These are phyloP conservation scores for Nematocida major DNA, from an alignment of 371 early-diverging fungal genomes.

Conservation along the genomic window DNA sequence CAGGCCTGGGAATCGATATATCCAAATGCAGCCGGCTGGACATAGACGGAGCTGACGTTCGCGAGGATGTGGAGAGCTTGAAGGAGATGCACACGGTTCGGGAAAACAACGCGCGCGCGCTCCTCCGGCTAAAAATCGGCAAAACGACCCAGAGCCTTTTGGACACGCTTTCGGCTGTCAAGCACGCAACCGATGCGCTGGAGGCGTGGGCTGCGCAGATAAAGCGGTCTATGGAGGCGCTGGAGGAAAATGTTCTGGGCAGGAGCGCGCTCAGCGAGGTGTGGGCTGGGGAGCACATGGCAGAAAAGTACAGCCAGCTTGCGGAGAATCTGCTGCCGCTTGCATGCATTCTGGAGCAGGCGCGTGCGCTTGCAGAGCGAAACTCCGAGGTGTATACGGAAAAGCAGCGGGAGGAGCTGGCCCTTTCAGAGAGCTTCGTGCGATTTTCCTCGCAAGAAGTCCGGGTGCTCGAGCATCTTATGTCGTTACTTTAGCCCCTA, in stretches of 20 bases:
- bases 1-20: not conserved
- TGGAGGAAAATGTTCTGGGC: not conserved
- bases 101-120: not conserved
- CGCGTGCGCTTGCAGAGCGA: not conserved
- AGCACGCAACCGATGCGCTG: not conserved
- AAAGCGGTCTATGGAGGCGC: not conserved
- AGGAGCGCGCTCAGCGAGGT: not conserved
- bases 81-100: not conserved
- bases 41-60: not conserved
- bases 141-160: not conserved
- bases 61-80: not conserved
- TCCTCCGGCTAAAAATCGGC: constrained; percentile 2
- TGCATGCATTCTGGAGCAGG: not conserved
- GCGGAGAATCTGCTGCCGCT: not conserved
- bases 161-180: not conserved
- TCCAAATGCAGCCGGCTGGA: not conserved
- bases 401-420: not conserved
- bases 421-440: constrained; percentile 3
- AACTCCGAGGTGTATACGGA: not conserved
- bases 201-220: not conserved
- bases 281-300: not conserved
- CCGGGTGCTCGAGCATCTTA: not conserved
- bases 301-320: not conserved
- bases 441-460: not conserved
- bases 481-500: not conserved